Evolutionary conservation across 495 filamentous ascomycete species (phyloP), one percentile per base, ranked within the genome.

Genomic region (Bathelium albidoporum): DNA sequence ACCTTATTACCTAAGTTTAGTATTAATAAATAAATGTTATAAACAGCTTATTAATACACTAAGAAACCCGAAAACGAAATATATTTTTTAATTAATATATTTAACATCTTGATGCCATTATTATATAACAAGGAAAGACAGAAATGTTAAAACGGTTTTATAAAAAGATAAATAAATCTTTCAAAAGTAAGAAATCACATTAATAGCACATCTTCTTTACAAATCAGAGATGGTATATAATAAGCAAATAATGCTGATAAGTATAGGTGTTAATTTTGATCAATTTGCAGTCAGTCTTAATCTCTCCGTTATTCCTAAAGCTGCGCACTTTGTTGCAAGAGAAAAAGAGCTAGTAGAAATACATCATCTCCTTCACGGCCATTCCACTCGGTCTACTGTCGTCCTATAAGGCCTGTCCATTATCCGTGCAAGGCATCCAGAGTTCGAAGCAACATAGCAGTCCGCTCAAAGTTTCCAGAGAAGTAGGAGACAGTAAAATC

Each of bases 61-160:
- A 65, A 28, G 28, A 18, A 49, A 49, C 44, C 18, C 3, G 43
- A 14, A 49, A 3, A 73, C 60, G 65, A 62, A 7, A 71, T 70
- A 16, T 73, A 73, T 58, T 71, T 66, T 52, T 63, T 73, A 11
- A 55, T 73, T 49, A 69, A 71, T 31, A 60, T 72, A n/a, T 73
- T 73, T 29, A 53, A 63, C 14, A 64, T 73, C 10, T 71, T 67
- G 32, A 67, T 73, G 69, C 71, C 71, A 3, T 29, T 73, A 12
- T 44, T 73, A 22, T 73, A 73, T 49, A 70, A 68, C 18, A 70
- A 73, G 60, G 71, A 66, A 2, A 31, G 34, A 11, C 16, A 43
- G 32, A 65, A 67, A 28, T 71, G 22, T 73, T 68, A 45, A 64
- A 43, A 2, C 49, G 69, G 34, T 59, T 72, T 7, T 68, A 73